phyloP scores from a whole-genome alignment of 371 early-diverging fungal genomes.

The Sporodiniella umbellata region DNA sequence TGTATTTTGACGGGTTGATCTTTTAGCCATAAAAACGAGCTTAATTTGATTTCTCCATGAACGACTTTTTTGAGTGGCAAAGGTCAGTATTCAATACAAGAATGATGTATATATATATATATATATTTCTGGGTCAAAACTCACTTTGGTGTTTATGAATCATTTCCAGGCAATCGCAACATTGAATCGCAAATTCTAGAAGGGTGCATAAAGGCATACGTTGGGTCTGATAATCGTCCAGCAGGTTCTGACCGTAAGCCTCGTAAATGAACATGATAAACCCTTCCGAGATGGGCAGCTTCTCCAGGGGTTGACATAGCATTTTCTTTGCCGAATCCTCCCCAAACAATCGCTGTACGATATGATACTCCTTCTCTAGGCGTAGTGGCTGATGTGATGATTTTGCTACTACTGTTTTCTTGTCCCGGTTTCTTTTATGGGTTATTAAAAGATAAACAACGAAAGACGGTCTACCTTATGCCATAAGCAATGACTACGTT shows the following conservation, averaged over 20 bases:
- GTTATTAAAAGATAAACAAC: too few species aligned
- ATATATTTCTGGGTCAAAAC: neutral
- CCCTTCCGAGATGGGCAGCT: conserved; percentile 20
- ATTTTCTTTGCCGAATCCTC: conserved; percentile 22
- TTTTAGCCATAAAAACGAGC: conserved; percentile 41
- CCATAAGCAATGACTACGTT: neutral
- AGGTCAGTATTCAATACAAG: too few species aligned
- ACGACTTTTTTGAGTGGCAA: too few species aligned
- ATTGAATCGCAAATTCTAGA: conserved; percentile 43
- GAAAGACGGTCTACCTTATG: neutral
- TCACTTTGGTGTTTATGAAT: conserved; percentile 46
- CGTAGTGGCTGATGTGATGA: conserved; percentile 40
- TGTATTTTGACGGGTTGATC: conserved; percentile 33
- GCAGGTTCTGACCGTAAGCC: conserved; percentile 26
- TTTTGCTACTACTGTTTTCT: conserved; percentile 39
- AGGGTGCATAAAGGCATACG: conserved; percentile 19
- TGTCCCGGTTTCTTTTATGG: conserved; percentile 34
- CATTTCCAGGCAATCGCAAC: conserved; percentile 44
- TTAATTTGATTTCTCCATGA: conserved; percentile 44
- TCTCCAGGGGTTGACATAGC: conserved; percentile 39
- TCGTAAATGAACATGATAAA: conserved; percentile 38
- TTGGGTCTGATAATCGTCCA: conserved; percentile 25
- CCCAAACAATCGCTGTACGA: conserved; percentile 33
- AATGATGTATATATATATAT: conserved; percentile 5
- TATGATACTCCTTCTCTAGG: conserved; percentile 47